Percentiles rank a stretch among this genome's conserved stretches.
phyloP scores from a whole-genome alignment of 140 eudicot species.

The Erigeron philadelphicus region DNA sequence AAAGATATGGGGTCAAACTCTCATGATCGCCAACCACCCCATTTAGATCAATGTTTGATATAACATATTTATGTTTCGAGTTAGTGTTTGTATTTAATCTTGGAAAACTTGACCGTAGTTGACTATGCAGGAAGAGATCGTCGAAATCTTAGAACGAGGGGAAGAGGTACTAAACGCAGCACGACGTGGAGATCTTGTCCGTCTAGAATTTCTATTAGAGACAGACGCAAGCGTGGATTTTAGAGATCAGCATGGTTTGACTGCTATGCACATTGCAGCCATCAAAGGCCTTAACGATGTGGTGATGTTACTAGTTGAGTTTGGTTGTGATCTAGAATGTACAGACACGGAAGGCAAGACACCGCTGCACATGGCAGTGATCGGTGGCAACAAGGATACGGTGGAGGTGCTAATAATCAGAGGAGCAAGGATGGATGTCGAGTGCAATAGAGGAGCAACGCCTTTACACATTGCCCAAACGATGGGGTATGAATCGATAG shows the following conservation, averaged over 20 bases:
- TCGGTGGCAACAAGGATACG: constrained; percentile 46
- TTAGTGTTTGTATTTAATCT: background rate
- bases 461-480: constrained; percentile 48
- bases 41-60: background rate
- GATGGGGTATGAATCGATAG: constrained; percentile 38
- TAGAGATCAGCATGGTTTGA: constrained; percentile 56
- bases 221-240: constrained; percentile 46
- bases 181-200: constrained; percentile 47
- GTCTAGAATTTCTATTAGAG: constrained; percentile 47
- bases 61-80: background rate
- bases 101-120: background rate
- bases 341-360: constrained; percentile 52
- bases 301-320: constrained; percentile 62
- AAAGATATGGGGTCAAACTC: background rate
- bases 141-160: constrained; percentile 57
- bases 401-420: constrained; percentile 53
- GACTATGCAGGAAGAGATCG: constrained; percentile 42
- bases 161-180: constrained; percentile 57
- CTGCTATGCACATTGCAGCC: constrained; percentile 67
- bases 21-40: background rate
- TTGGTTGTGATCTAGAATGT: constrained; percentile 49
- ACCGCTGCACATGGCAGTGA: constrained; percentile 65
- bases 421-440: constrained; percentile 56
- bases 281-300: constrained; percentile 63
- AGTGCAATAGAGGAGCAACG: constrained; percentile 47